Percentiles rank a stretch among this genome's conserved stretches.
phyloP scores from a whole-genome alignment of 2,329 filamentous ascomycete species.

The Chrysoporthe austroafricana region DNA sequence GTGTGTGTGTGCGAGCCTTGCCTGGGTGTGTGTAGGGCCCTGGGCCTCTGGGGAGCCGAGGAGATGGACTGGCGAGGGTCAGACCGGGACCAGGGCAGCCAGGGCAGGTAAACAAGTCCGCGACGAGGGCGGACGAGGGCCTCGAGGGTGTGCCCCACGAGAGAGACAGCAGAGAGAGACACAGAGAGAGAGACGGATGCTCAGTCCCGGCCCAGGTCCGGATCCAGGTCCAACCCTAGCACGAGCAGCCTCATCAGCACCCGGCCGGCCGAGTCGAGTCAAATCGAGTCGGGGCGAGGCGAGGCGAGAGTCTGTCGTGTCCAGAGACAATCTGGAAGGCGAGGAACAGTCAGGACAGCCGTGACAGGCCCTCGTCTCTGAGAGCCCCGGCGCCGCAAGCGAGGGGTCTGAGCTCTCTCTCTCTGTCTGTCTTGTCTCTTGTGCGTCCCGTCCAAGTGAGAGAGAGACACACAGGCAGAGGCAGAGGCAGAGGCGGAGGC shows the following conservation, averaged over 20 bases:
- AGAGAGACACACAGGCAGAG: neutral
- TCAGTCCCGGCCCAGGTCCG: neutral
- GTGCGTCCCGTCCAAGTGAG: neutral
- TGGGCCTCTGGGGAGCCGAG: conserved; percentile 1
- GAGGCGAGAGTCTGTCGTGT: neutral
- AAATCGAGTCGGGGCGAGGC: neutral
- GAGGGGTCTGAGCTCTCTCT: neutral
- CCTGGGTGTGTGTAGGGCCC: conserved; percentile 5
- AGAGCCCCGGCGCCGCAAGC: neutral
- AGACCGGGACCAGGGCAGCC: conserved; percentile 14
- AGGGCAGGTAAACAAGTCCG: conserved; percentile 3
- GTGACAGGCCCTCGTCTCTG: neutral
- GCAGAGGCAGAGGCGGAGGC: neutral
- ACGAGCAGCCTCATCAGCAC: conserved; percentile 4
- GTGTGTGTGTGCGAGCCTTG: too few relatives aligned
- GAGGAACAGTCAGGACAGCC: neutral
- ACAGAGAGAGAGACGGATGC: neutral
- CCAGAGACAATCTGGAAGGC: neutral
- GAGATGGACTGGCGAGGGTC: conserved; percentile 6
- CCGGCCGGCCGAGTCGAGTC: conserved; percentile 15
- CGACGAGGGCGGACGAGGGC: conserved; percentile 1
- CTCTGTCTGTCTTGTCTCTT: neutral
- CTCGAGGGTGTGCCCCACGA: neutral
- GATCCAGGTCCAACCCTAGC: conserved; percentile 5
- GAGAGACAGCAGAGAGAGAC: neutral